These are phyloP conservation scores for Diaporthe helianthi DNA, from an alignment of 2,329 filamentous ascomycete species.

Conservation along the genomic window DNA sequence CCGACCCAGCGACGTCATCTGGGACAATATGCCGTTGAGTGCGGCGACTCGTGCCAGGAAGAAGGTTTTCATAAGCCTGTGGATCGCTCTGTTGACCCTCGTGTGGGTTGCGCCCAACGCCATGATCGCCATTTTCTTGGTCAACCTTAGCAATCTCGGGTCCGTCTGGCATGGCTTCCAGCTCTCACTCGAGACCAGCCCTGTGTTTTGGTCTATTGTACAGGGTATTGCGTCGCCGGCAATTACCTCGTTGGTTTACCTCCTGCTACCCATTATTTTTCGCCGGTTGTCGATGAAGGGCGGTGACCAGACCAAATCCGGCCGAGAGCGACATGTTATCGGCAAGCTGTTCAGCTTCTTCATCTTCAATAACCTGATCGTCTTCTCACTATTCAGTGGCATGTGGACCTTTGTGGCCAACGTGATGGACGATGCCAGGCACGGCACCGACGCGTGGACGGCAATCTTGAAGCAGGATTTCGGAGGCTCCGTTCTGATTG, in stretches of 20 bases:
- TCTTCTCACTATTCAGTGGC: conserved; percentile 91
- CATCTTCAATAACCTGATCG: conserved; percentile 93
- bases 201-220: conserved; percentile 79
- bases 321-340: conserved; percentile 88
- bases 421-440: conserved; percentile 65
- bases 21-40: conserved; percentile 85
- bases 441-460: conserved; percentile 69
- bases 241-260: conserved; percentile 84
- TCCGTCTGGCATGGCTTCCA: conserved; percentile 81
- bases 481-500: conserved; percentile 69
- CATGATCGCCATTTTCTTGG: conserved; percentile 90
- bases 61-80: conserved; percentile 80
- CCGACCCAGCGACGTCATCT: conserved; percentile 90
- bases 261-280: conserved; percentile 89
- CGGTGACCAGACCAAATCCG: conserved; percentile 91
- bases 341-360: conserved; percentile 95
- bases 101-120: conserved; percentile 93
- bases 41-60: conserved; percentile 74
- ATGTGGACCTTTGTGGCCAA: conserved; percentile 75
- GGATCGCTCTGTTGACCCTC: conserved; percentile 81
- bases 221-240: conserved; percentile 93
- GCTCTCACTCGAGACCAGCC: conserved; percentile 65
- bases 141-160: conserved; percentile 83
- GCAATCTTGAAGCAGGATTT: conserved; percentile 71
- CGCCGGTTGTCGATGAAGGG: conserved; percentile 82